These are phyloP conservation scores for Cyclostephanos tholiformis DNA, from an alignment of 108 stramenopile species.

Conservation along the genomic window DNA sequence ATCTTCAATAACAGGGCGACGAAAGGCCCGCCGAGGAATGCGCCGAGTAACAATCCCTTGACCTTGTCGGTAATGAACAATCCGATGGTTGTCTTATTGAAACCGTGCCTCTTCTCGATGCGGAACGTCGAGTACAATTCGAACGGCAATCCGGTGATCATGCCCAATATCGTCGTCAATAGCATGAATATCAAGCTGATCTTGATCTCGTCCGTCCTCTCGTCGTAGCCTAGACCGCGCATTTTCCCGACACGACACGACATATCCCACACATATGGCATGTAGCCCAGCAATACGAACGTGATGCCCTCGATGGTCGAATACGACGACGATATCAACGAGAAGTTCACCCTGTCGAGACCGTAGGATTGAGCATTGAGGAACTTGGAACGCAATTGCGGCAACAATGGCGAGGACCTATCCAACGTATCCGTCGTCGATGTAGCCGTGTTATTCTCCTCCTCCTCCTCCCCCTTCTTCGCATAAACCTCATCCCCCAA, in stretches of 20 bases:
- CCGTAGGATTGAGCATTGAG: conserved; percentile 83
- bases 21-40: conserved; percentile 90
- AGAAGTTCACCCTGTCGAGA: conserved; percentile 89
- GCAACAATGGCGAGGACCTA: conserved; percentile 63
- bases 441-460: too few relatives aligned
- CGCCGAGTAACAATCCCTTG: conserved; percentile 79
- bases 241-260: conserved; percentile 42
- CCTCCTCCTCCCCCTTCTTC: conserved; percentile 19
- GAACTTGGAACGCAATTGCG: conserved; percentile 87
- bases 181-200: conserved; percentile 82
- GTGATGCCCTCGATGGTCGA: conserved; percentile 63
- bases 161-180: conserved; percentile 73
- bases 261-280: conserved; percentile 85
- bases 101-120: conserved; percentile 96
- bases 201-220: conserved; percentile 77
- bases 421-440: conserved; percentile 44
- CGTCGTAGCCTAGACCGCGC: conserved; percentile 59
- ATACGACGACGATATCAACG: conserved; percentile 77
- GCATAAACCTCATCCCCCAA: conserved; percentile 19
- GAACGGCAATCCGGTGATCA: conserved; percentile 84
- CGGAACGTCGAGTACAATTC: conserved; percentile 90
- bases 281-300: conserved; percentile 78
- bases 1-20: conserved; percentile 84
- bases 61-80: conserved; percentile 93
- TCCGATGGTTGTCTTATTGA: conserved; percentile 93